These are phyloP conservation scores for Penicillium pulvis DNA, from an alignment of 495 filamentous ascomycete genomes.

Conservation along the genomic window DNA sequence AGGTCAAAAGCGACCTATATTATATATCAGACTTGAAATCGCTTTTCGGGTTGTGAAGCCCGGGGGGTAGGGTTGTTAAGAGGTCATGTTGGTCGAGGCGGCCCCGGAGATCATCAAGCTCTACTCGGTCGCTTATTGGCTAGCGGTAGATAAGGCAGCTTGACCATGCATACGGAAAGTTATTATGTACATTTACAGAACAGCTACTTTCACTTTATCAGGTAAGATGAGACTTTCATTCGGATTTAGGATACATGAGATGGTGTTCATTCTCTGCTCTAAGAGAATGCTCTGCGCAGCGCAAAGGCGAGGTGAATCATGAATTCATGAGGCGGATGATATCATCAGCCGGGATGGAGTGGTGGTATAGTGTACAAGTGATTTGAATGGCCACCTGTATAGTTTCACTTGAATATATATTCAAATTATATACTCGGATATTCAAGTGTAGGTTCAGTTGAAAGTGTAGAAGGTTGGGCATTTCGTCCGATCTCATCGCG, in stretches of 20 bases:
- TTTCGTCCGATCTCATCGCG: not conserved
- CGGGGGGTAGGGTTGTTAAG: not conserved
- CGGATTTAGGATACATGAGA: not conserved
- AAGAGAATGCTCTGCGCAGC: not conserved
- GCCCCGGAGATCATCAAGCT: slow-evolving; percentile 7
- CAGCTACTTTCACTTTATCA: not conserved
- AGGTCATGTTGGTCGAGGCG: slow-evolving; percentile 2
- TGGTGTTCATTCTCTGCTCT: not conserved
- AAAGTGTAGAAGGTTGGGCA: not conserved
- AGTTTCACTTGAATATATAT: too few relatives aligned
- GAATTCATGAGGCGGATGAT: not conserved
- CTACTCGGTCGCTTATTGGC: slow-evolving; percentile 7
- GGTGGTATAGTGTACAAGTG: too few relatives aligned
- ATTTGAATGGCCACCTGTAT: too few relatives aligned
- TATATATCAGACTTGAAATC: not conserved
- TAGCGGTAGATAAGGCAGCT: not conserved
- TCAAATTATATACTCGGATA: too few relatives aligned
- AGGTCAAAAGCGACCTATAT: not conserved
- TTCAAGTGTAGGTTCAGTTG: not conserved
- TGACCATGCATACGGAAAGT: too few relatives aligned
- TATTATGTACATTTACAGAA: not conserved
- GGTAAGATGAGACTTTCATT: not conserved
- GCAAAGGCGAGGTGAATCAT: not conserved
- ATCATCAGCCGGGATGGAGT: not conserved
- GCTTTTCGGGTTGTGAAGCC: not conserved